Evolutionary conservation across 2,329 filamentous ascomycete genomes (phyloP).

Genomic region (Aspergillus sp.): DNA sequence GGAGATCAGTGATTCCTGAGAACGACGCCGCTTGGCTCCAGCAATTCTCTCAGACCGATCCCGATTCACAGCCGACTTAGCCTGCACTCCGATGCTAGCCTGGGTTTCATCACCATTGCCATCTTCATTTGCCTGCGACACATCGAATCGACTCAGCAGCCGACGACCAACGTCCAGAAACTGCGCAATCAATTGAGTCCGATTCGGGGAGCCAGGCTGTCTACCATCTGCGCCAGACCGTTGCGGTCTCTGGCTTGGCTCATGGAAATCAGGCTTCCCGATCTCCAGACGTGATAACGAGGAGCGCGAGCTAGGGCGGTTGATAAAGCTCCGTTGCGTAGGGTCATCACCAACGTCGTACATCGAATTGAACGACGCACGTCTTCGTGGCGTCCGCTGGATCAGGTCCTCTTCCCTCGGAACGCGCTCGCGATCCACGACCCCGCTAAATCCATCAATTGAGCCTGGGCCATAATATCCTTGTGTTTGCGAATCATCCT

Average conservation of each 20-base stretch:
- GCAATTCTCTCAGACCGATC: slow-evolving; percentile 23
- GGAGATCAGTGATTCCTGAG: slow-evolving; percentile 13
- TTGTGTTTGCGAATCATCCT: slow-evolving; percentile 16
- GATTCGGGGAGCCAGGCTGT: slow-evolving; percentile 19
- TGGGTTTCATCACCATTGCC: slow-evolving; percentile 6
- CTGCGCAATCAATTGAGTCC: slow-evolving; percentile 31
- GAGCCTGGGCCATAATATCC: slow-evolving; percentile 19
- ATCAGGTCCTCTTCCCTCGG: slow-evolving; percentile 17
- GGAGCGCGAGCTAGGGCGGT: slow-evolving; percentile 36
- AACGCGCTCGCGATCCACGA: slow-evolving; percentile 10
- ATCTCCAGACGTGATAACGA: slow-evolving; percentile 36
- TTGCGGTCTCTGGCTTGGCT: slow-evolving; percentile 14
- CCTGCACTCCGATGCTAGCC: slow-evolving; percentile 19
- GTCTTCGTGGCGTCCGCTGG: slow-evolving; percentile 31
- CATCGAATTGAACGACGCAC: slow-evolving; percentile 49
- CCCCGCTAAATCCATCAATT: slow-evolving; percentile 16
- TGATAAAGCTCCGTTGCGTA: slow-evolving; percentile 34
- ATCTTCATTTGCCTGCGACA: slow-evolving; percentile 13
- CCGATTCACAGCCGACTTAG: slow-evolving; percentile 21
- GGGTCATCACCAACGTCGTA: slow-evolving; percentile 47
- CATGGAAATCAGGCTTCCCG: slow-evolving; percentile 29
- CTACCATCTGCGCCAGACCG: slow-evolving; percentile 6
- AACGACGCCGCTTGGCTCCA: slow-evolving; percentile 12
- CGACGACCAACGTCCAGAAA: slow-evolving; percentile 33
- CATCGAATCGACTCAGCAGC: slow-evolving; percentile 26